Evolutionary conservation across 345 rosid species (phyloP), one percentile per base, ranked within the genome.

Genomic region (Hypericum androsaemum): DNA sequence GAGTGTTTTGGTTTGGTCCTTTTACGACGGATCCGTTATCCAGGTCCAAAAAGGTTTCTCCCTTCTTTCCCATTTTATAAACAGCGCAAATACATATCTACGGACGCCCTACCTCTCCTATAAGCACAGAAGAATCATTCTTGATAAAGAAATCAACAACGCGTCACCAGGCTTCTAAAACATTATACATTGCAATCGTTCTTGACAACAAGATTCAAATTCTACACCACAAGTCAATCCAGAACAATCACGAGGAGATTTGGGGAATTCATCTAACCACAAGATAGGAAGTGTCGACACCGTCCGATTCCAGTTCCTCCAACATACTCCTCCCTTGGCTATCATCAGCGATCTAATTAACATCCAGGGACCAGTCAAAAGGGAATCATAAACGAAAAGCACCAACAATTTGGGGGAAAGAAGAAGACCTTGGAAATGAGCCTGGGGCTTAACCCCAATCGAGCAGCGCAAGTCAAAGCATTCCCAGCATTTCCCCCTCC

Each of bases 401-500:
- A 22, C 4, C 32, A 22, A 22, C 32, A 22, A 22, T 22, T 22
- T 22, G 32, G 32, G 2, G 39, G 5, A 39, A 47, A 58, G 37
- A 10, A 10, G 10, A 7, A 12, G 11, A 71, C 86, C 79, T 84
- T 84, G 46, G 86, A 75, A 58, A 84, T 79, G 3, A 81, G 62
- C 59, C 88, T 78, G 7, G 80, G 69, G 12, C 61, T 74, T 63
- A 84, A 74, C 0, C 88, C 88, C 53, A 81, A 52, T 46, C 88
- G 84, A 58, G 88, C 73, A 3, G 76, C 73, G 35, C 86, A 81
- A 12, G 94, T 79, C 15, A 70, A 64, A 0, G 86, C 86, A 16
- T 84, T 84, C 37, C 74, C 88, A 4, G 83, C 81, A 72, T 84
- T 84, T 12, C 94, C 88, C 7, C 88, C 94, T 59, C 94, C 94